Evolutionary conservation across 805 yeast genomes (phyloP).

Genomic region (Sugiyamaella chiloensis): DNA sequence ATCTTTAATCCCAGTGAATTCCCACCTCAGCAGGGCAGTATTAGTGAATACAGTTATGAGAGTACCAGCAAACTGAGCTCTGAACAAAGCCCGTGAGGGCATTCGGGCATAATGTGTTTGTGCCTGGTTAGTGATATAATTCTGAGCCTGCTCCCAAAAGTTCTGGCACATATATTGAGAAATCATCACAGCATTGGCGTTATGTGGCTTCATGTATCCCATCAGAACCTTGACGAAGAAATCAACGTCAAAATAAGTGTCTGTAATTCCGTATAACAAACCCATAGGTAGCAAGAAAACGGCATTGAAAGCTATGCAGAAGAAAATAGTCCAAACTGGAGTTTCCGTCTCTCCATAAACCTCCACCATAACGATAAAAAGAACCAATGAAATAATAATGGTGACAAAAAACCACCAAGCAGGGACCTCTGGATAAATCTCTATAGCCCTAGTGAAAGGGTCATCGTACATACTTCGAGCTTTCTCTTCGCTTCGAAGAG

Average conservation of each 20-base stretch:
- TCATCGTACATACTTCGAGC: no score
- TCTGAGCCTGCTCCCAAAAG: conserved; percentile 60
- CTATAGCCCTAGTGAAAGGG: conserved; percentile 39
- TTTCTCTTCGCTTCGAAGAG: conserved; percentile 27
- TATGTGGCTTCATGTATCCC: conserved; percentile 64
- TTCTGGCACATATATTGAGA: conserved; percentile 42
- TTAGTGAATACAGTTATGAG: conserved; percentile 35
- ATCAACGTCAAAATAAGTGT: conserved; percentile 52
- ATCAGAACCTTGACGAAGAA: conserved; percentile 61
- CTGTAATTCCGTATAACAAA: conserved; percentile 57
- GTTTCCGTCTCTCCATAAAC: conserved; percentile 43
- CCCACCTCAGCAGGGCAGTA: conserved; percentile 34
- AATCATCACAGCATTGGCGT: conserved; percentile 51
- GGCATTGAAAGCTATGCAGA: conserved; percentile 52
- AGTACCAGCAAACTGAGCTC: conserved; percentile 42
- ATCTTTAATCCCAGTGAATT: conserved; percentile 31
- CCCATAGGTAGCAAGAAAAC: conserved; percentile 61
- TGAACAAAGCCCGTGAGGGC: conserved; percentile 49
- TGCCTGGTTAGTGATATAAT: conserved; percentile 54
- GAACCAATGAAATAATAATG: conserved; percentile 41
- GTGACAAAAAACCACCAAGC: conserved; percentile 66
- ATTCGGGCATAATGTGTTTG: conserved; percentile 57
- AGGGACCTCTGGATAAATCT: conserved; percentile 63
- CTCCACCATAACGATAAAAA: conserved; percentile 42
- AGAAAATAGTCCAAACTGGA: conserved; percentile 60